Conservation (phyloP, 768 basidiomycete species). For the Tricholoma flavovirens region DNA sequence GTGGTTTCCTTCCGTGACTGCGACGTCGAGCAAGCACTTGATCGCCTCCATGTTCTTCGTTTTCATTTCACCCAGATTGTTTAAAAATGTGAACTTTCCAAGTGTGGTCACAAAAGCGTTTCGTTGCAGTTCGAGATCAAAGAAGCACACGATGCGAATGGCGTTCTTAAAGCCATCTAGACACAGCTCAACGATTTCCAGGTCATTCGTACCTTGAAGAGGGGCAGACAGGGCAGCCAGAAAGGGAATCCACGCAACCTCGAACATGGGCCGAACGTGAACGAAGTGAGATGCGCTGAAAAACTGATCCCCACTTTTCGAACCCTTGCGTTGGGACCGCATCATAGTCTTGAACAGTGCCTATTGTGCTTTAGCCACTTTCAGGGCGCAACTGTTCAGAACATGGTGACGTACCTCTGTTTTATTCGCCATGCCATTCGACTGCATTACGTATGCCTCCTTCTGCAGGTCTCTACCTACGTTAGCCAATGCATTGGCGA, state of each 20-base stretch:
- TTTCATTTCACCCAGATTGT: conserved; percentile 98
- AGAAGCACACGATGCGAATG: conserved; percentile 95
- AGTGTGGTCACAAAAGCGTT: conserved; percentile 98
- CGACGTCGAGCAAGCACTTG: conserved; percentile 89
- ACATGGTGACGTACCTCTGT: conserved; percentile 63
- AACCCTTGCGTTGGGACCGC: conserved; percentile 82
- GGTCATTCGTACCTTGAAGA: conserved; percentile 90
- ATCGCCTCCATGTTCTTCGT: conserved; percentile 99
- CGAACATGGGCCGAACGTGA: conserved; percentile 98
- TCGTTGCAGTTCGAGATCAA: conserved; percentile 95
- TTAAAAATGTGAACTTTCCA: conserved; percentile 95
- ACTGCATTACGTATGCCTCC: conserved; percentile 93
- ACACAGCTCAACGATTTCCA: conserved; percentile 87
- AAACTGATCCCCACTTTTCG: conserved; percentile 78
- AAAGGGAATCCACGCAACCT: conserved; percentile 98
- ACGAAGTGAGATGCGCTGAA: conserved; percentile 95
- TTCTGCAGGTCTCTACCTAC: conserved; percentile 93
- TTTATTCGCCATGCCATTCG: conserved; percentile 93
- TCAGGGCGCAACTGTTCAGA: conserved; percentile 9
- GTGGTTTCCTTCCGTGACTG: conserved; percentile 94
- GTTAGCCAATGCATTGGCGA: conserved; percentile 77
- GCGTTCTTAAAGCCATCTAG: conserved; percentile 95
- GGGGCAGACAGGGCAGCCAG: conserved; percentile 93
- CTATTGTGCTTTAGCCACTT: conserved; percentile 33
- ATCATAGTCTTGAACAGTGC: conserved; percentile 91